Percentiles rank a stretch among this genome's conserved stretches.
Conservation (phyloP, 306 rosid genomes). For the Heteromeles arbutifolia region DNA sequence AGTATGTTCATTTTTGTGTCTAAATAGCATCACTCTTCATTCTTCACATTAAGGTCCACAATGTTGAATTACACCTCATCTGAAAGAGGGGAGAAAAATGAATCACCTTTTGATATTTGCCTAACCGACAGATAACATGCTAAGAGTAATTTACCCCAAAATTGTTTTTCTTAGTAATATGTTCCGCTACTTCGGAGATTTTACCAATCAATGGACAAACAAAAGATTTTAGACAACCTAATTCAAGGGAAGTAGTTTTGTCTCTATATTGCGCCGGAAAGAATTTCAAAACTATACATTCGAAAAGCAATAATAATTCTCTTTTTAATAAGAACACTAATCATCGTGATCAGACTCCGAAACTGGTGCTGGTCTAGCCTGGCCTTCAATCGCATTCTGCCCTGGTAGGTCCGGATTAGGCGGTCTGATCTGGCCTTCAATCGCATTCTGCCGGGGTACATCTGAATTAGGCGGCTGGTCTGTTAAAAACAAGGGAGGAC, state of each 20-base stretch:
- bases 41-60: too few relatives aligned
- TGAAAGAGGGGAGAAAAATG: too few relatives aligned
- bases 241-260: background rate
- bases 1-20: too few relatives aligned
- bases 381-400: conserved; percentile 38
- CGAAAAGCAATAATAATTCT: background rate
- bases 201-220: background rate
- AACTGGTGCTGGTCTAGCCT: conserved; percentile 16
- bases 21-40: too few relatives aligned
- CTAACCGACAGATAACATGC: too few relatives aligned
- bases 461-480: conserved; percentile 26
- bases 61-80: too few relatives aligned
- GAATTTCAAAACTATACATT: background rate
- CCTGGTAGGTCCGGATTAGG: background rate
- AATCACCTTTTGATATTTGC: background rate
- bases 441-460: conserved; percentile 17
- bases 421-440: conserved; percentile 28
- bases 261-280: background rate
- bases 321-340: background rate
- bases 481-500: background rate
- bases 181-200: background rate
- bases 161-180: background rate
- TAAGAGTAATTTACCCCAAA: too few relatives aligned
- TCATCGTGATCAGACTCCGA: conserved; percentile 31
- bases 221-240: background rate